phyloP scores from a whole-genome alignment of 306 rosid genomes.

The Trifolium subterraneum region DNA sequence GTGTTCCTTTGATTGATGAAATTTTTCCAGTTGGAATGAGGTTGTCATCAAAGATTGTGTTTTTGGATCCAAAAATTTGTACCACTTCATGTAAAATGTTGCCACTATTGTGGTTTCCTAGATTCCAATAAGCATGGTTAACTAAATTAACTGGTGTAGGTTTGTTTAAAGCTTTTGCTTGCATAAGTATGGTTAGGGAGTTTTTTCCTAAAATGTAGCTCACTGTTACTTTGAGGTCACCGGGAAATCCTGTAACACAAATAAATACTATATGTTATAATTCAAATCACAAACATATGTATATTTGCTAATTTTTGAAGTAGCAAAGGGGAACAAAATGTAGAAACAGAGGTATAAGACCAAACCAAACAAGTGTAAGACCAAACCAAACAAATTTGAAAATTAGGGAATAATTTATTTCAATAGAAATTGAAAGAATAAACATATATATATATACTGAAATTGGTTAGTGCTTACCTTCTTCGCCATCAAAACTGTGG shows the following conservation, averaged over 20 bases:
- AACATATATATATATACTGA: not conserved
- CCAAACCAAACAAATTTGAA: too few species aligned
- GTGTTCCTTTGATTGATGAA: slow-evolving; percentile 31
- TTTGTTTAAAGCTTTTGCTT: slow-evolving; percentile 71
- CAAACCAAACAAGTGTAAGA: too few species aligned
- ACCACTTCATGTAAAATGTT: slow-evolving; percentile 54
- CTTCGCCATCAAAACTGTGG: slow-evolving; percentile 78
- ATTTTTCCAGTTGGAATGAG: slow-evolving; percentile 71
- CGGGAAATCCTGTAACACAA: slow-evolving; percentile 68
- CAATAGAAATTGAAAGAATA: not conserved
- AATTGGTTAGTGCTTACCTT: slow-evolving; percentile 53
- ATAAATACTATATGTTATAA: not conserved
- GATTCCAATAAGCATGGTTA: slow-evolving; percentile 77
- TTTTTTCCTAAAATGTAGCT: slow-evolving; percentile 52
- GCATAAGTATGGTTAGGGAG: slow-evolving; percentile 54
- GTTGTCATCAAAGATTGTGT: slow-evolving; percentile 55
- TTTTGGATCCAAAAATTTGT: slow-evolving; percentile 62
- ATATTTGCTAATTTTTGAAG: too few species aligned
- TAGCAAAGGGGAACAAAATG: too few species aligned
- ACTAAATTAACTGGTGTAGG: slow-evolving; percentile 75
- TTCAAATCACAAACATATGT: not conserved
- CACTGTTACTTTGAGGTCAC: slow-evolving; percentile 60
- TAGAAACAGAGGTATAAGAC: too few species aligned
- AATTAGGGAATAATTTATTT: not conserved
- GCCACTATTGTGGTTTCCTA: slow-evolving; percentile 71